Evolutionary conservation across 2,329 filamentous ascomycete species (phyloP), one percentile per base, ranked within the genome.

Genomic region (Botrytis porri): DNA sequence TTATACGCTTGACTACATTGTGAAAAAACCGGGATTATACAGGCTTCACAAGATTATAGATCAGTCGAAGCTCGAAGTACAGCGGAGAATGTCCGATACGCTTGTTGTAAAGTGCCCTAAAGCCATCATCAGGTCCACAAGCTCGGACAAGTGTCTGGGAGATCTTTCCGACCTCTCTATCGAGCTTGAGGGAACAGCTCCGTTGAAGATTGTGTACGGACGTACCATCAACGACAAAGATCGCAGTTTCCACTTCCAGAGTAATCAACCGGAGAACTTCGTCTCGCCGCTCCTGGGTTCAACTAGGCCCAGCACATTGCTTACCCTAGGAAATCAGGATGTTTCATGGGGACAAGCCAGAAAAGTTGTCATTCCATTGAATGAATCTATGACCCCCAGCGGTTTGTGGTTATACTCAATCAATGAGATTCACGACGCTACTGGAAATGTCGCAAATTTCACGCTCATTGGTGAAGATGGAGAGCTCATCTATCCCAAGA

Each of bases 51-150:
- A 90, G 80, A 94, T 99, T 16, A 84, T 97, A 75, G 96, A 99
- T 81, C 92, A 97, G 81, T 96, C 97, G 74, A 97, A 97, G 81
- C 88, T 99, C 45, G 94, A 98, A 81, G 93, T 98, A 18, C 94
- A 95, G 78, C 89, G 92, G 59, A 86, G 88, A 59, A 87, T 86
- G 70, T 90, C 90, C 66, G 93, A 96, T 78, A 92, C 94, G 0
- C 91, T 97, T 71, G 91, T 99, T 66, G 94, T 97, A 20, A 86
- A 89, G 41, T 99, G 96, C 80, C 96, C 96, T 1, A 90, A 89
- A 77, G 96, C 94, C 32, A 86, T 86, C 69, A 90, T 98, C 41
- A 89, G 89, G 75, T 86, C 88, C 1, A 86, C 89, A 10, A 86
- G 88, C 35, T 83, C 85, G 2, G 87, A 93, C 76, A 92, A 93